A percentile compares a stretch with the other conserved stretches of the same genome.
phyloP scores from a whole-genome alignment of 1,284 basidiomycete species.

The Quambalaria eucalypti region DNA sequence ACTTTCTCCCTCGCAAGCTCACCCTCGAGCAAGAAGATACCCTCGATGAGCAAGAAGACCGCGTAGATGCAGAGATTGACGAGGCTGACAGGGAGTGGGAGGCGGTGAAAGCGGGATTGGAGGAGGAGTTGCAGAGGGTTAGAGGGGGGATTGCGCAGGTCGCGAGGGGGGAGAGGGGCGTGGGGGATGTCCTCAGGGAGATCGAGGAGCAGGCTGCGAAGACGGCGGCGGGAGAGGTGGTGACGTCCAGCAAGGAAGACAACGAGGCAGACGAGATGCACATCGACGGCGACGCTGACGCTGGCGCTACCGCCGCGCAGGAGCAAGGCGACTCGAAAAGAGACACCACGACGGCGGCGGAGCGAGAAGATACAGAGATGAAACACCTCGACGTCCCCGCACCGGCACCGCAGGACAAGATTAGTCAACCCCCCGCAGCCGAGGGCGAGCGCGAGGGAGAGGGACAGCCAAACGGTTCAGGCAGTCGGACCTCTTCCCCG shows the following conservation, averaged over 20 bases:
- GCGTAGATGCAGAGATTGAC: neutral
- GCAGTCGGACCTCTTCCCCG: too few relatives aligned
- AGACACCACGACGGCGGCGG: too few relatives aligned
- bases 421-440: too few relatives aligned
- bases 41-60: slow-evolving; percentile 18
- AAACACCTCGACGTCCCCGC: too few relatives aligned
- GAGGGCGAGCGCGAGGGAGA: too few relatives aligned
- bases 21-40: neutral
- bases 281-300: too few relatives aligned
- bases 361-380: too few relatives aligned
- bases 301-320: too few relatives aligned
- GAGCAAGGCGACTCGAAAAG: too few relatives aligned
- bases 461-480: too few relatives aligned
- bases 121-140: neutral
- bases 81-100: slow-evolving; percentile 1
- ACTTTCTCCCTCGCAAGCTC: neutral
- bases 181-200: slow-evolving; percentile 1
- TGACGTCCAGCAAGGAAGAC: neutral
- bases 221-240: neutral
- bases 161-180: slow-evolving; percentile 5
- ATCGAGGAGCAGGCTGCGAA: neutral
- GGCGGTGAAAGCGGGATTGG: neutral
- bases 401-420: too few relatives aligned
- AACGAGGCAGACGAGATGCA: neutral
- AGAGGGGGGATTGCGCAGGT: slow-evolving; percentile 12